Evolutionary conservation across 1,284 basidiomycete genomes (phyloP), one percentile per base, ranked within the genome.

Genomic region (Cutaneotrichosporon sp.): DNA sequence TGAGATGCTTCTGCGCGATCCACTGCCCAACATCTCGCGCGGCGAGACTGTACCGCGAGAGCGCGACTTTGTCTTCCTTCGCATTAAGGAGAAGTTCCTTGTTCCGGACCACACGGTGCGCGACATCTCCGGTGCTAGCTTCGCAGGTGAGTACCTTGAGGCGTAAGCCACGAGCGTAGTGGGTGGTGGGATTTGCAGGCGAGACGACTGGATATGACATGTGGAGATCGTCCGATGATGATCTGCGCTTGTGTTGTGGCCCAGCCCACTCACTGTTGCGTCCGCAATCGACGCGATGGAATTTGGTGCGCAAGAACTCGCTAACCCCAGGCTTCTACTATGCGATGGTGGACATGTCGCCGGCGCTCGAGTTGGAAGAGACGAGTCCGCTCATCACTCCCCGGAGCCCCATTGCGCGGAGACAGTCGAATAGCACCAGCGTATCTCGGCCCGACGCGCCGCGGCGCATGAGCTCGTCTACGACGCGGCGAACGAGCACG

Each of bases 81-180:
- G 93, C 54, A 96, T 92, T 88, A 97, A 97, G 76, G 93, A 97
- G 75, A 82, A 86, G 64, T 97, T 97, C 74, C 78, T 97, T 54
- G 90, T 97, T 12, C 93, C 93, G 9, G 89, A 94, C 72, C 90
- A 94, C 74, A 82, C 85, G 54, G 90, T 94, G 42, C 84, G 89
- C 68, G 90, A 94, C 74, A 96, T 97, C 72, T 90, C 84, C 64
- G 93, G 93, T 26, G 93, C 93, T 5, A 91, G 88, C 69, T 97
- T 94, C 76, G 92, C 90, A 58, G 90, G 90, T 89, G 63, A 67
- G 81, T 77, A 1, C 7, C 16, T 7, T 29, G 27, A 12, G 27
- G 7, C 7, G 27, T 6, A 6, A 29, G 27, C n/a, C n/a, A n/a
- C n/a, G n/a, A n/a, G n/a, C n/a, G 24, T 7, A 17, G 12, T 9